Percentiles rank a stretch among this genome's conserved stretches.
phyloP scores from a whole-genome alignment of 345 rosid genomes.

The Turritis glabra region DNA sequence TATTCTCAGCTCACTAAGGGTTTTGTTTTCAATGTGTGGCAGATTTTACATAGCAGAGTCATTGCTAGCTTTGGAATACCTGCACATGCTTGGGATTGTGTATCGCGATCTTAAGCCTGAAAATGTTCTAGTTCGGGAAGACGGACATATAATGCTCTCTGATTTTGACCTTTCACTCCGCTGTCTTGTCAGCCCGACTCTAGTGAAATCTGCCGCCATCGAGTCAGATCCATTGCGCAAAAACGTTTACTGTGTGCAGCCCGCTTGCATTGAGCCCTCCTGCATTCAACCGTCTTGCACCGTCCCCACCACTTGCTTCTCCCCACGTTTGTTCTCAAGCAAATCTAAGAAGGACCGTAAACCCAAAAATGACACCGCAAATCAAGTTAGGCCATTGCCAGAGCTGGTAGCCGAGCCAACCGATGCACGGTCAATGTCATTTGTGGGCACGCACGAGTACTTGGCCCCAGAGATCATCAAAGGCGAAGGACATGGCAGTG shows the following conservation, averaged over 20 bases:
- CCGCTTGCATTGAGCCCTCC: constrained; percentile 81
- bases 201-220: constrained; percentile 56
- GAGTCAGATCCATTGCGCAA: constrained; percentile 72
- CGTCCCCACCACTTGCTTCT: constrained; percentile 82
- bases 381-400: constrained; percentile 82
- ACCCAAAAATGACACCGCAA: constrained; percentile 63
- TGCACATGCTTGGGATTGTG: constrained; percentile 77
- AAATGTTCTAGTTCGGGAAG: constrained; percentile 72
- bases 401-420: constrained; percentile 95
- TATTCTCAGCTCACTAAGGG: background rate
- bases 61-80: constrained; percentile 66
- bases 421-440: constrained; percentile 91
- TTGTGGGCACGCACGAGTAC: constrained; percentile 91
- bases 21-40: constrained; percentile 30
- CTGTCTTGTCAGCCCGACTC: constrained; percentile 81
- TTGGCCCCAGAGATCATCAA: constrained; percentile 89
- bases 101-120: constrained; percentile 86
- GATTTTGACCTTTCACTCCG: constrained; percentile 86
- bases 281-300: constrained; percentile 87
- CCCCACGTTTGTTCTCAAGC: constrained; percentile 84
- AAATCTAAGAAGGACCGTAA: constrained; percentile 79
- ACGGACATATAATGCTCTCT: constrained; percentile 83
- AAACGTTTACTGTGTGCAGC: constrained; percentile 77
- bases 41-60: constrained; percentile 82
- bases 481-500: constrained; percentile 98